Conservation (phyloP, 2,329 filamentous ascomycete genomes). For the Aspergillus chevalieri region DNA sequence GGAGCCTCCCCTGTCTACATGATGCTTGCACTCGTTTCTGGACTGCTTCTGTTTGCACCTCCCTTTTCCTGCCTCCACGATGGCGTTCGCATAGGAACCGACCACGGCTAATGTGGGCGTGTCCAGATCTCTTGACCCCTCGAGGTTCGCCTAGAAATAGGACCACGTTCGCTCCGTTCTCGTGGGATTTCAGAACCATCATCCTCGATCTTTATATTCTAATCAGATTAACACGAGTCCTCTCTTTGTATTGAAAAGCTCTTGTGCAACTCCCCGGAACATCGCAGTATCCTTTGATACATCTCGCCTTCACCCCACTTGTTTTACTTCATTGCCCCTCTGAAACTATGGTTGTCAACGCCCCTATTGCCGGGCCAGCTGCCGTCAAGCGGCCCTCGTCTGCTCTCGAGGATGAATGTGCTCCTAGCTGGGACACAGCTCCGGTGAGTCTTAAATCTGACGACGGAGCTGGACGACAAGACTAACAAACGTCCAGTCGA, state of each 20-base stretch:
- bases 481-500: slow-evolving; percentile 15
- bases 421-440: slow-evolving; percentile 22
- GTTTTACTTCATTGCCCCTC: background rate
- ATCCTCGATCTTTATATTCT: background rate
- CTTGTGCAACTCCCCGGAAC: background rate
- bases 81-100: background rate
- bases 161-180: background rate
- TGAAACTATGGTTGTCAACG: slow-evolving; percentile 25
- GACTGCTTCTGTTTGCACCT: background rate
- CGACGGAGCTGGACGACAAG: no score
- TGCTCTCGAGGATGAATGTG: slow-evolving; percentile 19
- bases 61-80: background rate
- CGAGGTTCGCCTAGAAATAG: background rate
- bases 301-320: background rate
- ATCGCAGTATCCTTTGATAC: no score
- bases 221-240: background rate
- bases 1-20: background rate
- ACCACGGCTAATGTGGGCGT: background rate
- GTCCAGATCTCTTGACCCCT: background rate
- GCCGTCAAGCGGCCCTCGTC: slow-evolving; percentile 27
- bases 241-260: background rate
- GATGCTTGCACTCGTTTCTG: no score
- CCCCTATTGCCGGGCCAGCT: slow-evolving; percentile 17
- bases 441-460: slow-evolving; percentile 18
- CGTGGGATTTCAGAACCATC: background rate